Evolutionary conservation across 1,284 basidiomycete genomes (phyloP), one percentile per base, ranked within the genome.

Genomic region (Taiwanofungus camphoratus): DNA sequence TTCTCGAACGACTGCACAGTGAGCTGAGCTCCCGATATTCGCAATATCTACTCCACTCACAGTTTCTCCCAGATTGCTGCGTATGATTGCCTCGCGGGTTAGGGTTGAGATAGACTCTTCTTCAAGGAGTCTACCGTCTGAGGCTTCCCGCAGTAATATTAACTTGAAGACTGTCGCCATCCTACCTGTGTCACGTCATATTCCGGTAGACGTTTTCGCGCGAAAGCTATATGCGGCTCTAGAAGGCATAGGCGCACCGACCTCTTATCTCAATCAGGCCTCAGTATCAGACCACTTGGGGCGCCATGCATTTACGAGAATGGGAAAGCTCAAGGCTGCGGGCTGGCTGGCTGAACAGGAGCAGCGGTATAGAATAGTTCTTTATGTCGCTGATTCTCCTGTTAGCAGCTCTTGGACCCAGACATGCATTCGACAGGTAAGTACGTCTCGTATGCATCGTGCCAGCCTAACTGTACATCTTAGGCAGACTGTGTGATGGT

Each of bases 401-500:
- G 91, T 93, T 18, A 87, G 82, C 42, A 92, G 88, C 49, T 85
- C 90, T 16, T 97, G 94, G 93, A 96, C 93, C n/a, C 84, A 94
- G 64, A 97, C 92, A 1, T 96, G 92, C 59, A 93, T 97, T 50
- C 79, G 91, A 20, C 92, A 95, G 72, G 87, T 87, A 52, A 45
- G 74, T 50, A 11, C 39, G 5, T 32, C 20, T 39, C 21, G 16
- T 6, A 42, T 13, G n/a, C n/a, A n/a, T n/a, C n/a, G n/a, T n/a
- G n/a, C n/a, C n/a, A n/a, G n/a, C n/a, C n/a, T n/a, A n/a, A n/a
- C n/a, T n/a, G 36, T 30, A 31, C 38, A n/a, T 20, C 32, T 44
- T 60, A 93, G 80, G 96, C 96, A 11, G 95, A 99, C 67, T 93
- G 87, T 58, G 87, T 99, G 15, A 84, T 99, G 73, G 80, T 99